Base-by-base conservation (phyloP, 768 basidiomycete genomes). In the Paxillus involutus region DNA sequence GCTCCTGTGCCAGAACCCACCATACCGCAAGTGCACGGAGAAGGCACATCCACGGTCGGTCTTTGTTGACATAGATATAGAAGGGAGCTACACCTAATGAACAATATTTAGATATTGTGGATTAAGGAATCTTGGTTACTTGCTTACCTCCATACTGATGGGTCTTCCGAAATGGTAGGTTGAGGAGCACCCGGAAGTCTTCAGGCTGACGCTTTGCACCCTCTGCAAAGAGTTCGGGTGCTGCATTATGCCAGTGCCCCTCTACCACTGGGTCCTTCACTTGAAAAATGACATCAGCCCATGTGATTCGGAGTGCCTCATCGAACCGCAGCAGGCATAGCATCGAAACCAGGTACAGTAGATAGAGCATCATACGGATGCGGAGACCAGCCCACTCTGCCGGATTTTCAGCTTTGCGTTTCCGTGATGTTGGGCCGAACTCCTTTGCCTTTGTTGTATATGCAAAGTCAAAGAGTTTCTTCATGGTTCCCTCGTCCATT, bases 41-140 rank as follows among this genome's bases (percentile, higher is more conserved):
- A 17, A 69, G 64, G 47, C 75, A 76, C 11, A 75, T 47, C 52
- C 73, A 66, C 1, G 66, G 64, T 21, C 66, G 47, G 1, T 61
- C 47, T 3, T 61, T 63, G 1, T 73, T 39, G 11, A 42, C 17
- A 21, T 66, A 60, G 0, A 75, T 57, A 41, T 56, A 49, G 35
- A 70, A 73, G 1, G 72, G 73, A 43, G 68, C 60, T 37, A 72
- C 63, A 7, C 70, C n/a, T n/a, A n/a, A n/a, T n/a, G n/a, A n/a
- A n/a, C n/a, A n/a, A n/a, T n/a, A n/a, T n/a, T n/a, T n/a, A n/a
- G n/a, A n/a, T n/a, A n/a, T n/a, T n/a, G n/a, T n/a, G n/a, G n/a
- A n/a, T n/a, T n/a, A n/a, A n/a, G n/a, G n/a, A n/a, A n/a, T n/a
- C n/a, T n/a, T n/a, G n/a, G n/a, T n/a, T n/a, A n/a, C n/a, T n/a